phyloP scores from a whole-genome alignment of 352 stramenopile genomes.

The Phytophthora sp. region DNA sequence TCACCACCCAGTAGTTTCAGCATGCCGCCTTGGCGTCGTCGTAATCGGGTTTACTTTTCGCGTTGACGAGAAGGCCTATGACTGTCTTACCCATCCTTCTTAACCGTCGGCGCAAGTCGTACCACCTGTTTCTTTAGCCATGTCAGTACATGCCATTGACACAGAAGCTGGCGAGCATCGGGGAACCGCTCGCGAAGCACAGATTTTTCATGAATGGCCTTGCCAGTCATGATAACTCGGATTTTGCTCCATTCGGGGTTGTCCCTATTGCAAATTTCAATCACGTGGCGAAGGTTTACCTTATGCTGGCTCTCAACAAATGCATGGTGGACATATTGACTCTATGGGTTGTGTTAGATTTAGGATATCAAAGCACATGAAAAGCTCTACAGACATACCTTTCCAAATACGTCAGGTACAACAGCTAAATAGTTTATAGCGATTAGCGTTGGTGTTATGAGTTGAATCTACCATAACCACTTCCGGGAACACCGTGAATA shows the following conservation, averaged over 20 bases:
- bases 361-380: no score
- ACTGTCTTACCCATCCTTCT: slow-evolving; percentile 9
- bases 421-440: no score
- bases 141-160: slow-evolving; percentile 12
- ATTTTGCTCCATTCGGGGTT: slow-evolving; percentile 6
- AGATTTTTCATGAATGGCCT: slow-evolving; percentile 11
- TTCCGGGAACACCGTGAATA: neutral
- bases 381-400: slow-evolving; percentile 2
- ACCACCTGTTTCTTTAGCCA: slow-evolving; percentile 17
- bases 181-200: neutral
- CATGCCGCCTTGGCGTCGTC: neutral
- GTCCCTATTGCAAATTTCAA: slow-evolving; percentile 18
- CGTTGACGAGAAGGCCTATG: slow-evolving; percentile 1
- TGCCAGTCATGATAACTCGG: slow-evolving; percentile 9
- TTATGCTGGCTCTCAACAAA: slow-evolving; percentile 23
- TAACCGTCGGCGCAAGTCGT: neutral
- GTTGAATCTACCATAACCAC: neutral
- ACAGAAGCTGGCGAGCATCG: neutral
- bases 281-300: neutral
- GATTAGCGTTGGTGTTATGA: neutral
- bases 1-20: neutral
- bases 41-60: neutral
- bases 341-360: neutral
- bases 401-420: no score
- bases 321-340: slow-evolving; percentile 17